Evolutionary conservation across 2,329 filamentous ascomycete species (phyloP), one percentile per base, ranked within the genome.

Genomic region (Colletotrichum limetticola): DNA sequence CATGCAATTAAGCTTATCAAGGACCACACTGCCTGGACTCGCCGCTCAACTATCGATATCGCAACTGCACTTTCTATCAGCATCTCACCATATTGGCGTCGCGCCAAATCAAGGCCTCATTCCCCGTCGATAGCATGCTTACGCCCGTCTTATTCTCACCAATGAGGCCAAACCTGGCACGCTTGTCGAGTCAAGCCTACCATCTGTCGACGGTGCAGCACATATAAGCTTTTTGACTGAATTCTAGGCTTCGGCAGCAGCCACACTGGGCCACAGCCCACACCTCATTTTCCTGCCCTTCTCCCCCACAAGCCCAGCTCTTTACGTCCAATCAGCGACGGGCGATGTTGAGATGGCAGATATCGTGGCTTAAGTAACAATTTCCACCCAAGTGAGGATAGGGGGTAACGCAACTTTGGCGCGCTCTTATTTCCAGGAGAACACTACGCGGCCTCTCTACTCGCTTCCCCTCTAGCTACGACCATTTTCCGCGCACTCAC

Each of bases 211-310:
- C 16, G 37, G 37, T 42, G 14, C 14, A n/a, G 11, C 14, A 5
- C 22, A 65, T 55, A 64, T 61, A 72, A 70, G 70, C 70, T 72
- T 70, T 72, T 56, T 65, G 55, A 28, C 66, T 70, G 46, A 32
- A 49, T 22, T 56, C 32, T 24, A 35, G 37, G 53, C 66, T 26
- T 19, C 24, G 9, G 68, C 61, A 32, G 14, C 42, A 49, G 42
- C 42, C 42, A 49, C 42, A 22, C 42, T 49, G 3, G 42, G 42
- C 61, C 46, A 26, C 28, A 14, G 5, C 60, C 61, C 46, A 26
- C 28, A 22, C 9, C 60, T 63, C 46, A 22, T 8, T 53, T 35
- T 32, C 46, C 42, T 22, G 19, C 6, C 14, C 7, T 24, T 19
- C 16, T 6, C 42, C 11, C 42, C 26, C 37, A 42, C 37, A 19